phyloP scores from a whole-genome alignment of 345 rosid species.

The Citrus glauca region DNA sequence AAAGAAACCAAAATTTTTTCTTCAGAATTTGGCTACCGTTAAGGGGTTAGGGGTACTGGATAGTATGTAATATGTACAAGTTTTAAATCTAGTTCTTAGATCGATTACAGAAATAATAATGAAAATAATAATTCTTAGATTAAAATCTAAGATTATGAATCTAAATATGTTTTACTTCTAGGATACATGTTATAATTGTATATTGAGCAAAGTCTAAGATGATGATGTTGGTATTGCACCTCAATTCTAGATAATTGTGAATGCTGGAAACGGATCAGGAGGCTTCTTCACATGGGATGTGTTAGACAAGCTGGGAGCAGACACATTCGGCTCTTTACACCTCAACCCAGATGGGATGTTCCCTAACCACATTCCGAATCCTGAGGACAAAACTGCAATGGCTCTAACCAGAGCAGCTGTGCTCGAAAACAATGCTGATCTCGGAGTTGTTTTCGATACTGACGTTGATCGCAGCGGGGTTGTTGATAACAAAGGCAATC shows the following conservation, averaged over 20 bases:
- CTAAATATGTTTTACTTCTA: background rate
- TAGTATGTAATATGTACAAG: too few relatives aligned
- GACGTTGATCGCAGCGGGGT: constrained; percentile 95
- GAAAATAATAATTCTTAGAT: too few relatives aligned
- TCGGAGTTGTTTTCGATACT: constrained; percentile 93
- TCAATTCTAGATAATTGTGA: constrained; percentile 63
- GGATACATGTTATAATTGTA: background rate
- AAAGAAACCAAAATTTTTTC: too few relatives aligned
- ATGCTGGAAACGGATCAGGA: constrained; percentile 94
- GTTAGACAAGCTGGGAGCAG: constrained; percentile 85
- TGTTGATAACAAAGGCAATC: constrained; percentile 73
- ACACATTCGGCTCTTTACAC: constrained; percentile 80
- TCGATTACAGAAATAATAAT: too few relatives aligned
- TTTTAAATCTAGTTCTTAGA: too few relatives aligned
- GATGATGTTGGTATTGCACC: background rate
- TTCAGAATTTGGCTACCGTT: too few relatives aligned
- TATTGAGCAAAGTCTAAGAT: background rate
- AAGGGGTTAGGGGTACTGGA: too few relatives aligned
- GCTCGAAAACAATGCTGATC: constrained; percentile 64
- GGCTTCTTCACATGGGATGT: constrained; percentile 92
- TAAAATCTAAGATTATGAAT: too few relatives aligned
- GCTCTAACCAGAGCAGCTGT: constrained; percentile 76
- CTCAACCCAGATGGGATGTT: constrained; percentile 92
- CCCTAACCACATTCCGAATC: constrained; percentile 93
- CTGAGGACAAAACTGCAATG: constrained; percentile 87